These are phyloP conservation scores for Typha latifolia DNA, from an alignment of 176 grass and related monocot genomes.

Conservation along the genomic window DNA sequence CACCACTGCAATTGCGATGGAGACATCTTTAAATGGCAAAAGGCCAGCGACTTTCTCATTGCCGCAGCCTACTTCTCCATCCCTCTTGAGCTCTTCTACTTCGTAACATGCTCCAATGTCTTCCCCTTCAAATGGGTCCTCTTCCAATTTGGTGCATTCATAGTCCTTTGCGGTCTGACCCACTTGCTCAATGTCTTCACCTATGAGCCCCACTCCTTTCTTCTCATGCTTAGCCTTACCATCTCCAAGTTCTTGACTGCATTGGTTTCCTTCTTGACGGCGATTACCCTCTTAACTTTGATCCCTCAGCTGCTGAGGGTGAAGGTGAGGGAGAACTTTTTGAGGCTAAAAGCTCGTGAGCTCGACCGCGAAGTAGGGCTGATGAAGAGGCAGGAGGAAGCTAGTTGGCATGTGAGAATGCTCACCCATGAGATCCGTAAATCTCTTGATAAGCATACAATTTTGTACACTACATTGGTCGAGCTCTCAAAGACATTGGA, in stretches of 20 bases:
- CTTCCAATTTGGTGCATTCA: conserved; percentile 43
- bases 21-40: too few species aligned
- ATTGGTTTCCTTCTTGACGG: conserved; percentile 13
- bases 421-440: conserved; percentile 18
- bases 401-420: conserved; percentile 17
- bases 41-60: conserved; percentile 33
- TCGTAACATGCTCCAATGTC: conserved; percentile 23
- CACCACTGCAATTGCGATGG: too few species aligned
- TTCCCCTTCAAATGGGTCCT: conserved; percentile 28
- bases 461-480: conserved; percentile 20
- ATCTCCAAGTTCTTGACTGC: conserved; percentile 11
- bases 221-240: conserved; percentile 7
- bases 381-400: conserved; percentile 21
- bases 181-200: conserved; percentile 15
- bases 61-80: conserved; percentile 36
- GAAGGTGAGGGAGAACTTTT: conserved; percentile 13
- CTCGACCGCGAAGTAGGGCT: conserved; percentile 12
- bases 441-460: conserved; percentile 17
- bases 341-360: conserved; percentile 12
- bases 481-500: conserved; percentile 16
- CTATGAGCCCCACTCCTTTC: conserved; percentile 6
- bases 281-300: conserved; percentile 9
- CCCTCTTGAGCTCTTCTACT: conserved; percentile 44
- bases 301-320: conserved; percentile 18
- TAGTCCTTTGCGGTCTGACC: conserved; percentile 6